Base-by-base conservation (phyloP, 345 rosid species). In the Populus deltoides region DNA sequence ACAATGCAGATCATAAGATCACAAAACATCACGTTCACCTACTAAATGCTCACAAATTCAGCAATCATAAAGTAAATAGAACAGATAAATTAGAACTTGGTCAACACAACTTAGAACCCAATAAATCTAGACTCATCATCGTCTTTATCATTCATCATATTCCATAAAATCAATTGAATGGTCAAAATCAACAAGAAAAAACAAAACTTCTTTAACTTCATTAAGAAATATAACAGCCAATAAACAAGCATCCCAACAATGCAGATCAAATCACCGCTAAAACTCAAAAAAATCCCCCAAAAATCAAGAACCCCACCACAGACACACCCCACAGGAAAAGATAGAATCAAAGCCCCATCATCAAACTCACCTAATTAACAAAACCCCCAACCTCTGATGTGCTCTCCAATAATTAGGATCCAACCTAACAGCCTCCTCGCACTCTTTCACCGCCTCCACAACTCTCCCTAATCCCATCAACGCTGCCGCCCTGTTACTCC, bases 401-500 rank as follows among this genome's bases (percentile, higher is more conserved):
- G 98, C 98, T 78, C 96, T 92, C 80, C 82, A 78, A 82, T 86
- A 90, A 55, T 79, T 85, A 25, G 97, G 97, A 84, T 97, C 94
- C 91, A 97, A 77, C 70, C 74, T 89, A 63, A 97, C 88, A 2
- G 99, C 97, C 80, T 86, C 89, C 71, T 91, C 96, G 69, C 98
- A 92, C 66, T 91, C 99, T 77, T 70, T 84, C 66, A 97, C 89
- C 0, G 99, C 99, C 81, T 94, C 97, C 1, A 78, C 90, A 72
- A 97, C 45, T 82, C 90, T 84, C 22, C 90, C 91, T 66, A 94
- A 81, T 24, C 86, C 86, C 27, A 86, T 87, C 84, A 94, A 86
- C 7, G 92, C 94, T 1, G 94, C 98, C 2, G 97, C 98, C 41
- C 97, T 81, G 75, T 94, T 96, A 83, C 96, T 87, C 84, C 88